Base-by-base conservation (phyloP, 306 rosid species). In the Cercis canadensis region DNA sequence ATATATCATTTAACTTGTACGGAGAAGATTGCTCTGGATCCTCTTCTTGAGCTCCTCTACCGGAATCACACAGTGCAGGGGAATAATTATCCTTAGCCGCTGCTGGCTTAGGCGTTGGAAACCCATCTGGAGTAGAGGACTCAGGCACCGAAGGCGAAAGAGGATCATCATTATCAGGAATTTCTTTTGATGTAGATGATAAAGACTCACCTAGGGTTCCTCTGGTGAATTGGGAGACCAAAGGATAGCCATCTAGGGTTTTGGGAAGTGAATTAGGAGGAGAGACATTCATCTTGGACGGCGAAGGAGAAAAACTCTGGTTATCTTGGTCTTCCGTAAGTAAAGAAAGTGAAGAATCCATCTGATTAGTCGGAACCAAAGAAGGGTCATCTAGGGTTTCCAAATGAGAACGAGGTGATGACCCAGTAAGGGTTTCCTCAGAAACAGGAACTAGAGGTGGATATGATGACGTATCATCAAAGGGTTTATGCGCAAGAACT, bases 301-400 rank as follows among this genome's bases (percentile, higher is more conserved):
- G 32, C 43, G 51, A 45, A 74, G 63, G 9, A 37, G 45, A 13
- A 14, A 11, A 52, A 51, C 39, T 2, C 15, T 13, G 32, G 2
- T 43, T 60, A 1, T 14, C 54, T 6, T 33, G 44, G 37, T 31
- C 7, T 15, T 61, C 60, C 1, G 17, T 13, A 1, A 60, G 62
- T 13, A 34, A 8, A 36, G 75, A 8, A 15, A 33, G 15, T 0
- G 74, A 15, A 17, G 6, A 0, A 7, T 36, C 66, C 87, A 65
- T 60, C 10, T n/a, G 53, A 46, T 14, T 69, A 52, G 51, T 55
- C 3, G 73, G 62, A 31, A 37, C 70, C 76, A 70, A 64, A 53
- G 67, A 50, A 32, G 2, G 18, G 14, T 29, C 14, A 11, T 36
- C 11, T 47, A 70, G 81, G 80, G 82, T 55, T 65, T 67, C 67